These are phyloP conservation scores for Dactylellina drechsleri DNA, from an alignment of 2,329 filamentous ascomycete genomes.

Conservation along the genomic window DNA sequence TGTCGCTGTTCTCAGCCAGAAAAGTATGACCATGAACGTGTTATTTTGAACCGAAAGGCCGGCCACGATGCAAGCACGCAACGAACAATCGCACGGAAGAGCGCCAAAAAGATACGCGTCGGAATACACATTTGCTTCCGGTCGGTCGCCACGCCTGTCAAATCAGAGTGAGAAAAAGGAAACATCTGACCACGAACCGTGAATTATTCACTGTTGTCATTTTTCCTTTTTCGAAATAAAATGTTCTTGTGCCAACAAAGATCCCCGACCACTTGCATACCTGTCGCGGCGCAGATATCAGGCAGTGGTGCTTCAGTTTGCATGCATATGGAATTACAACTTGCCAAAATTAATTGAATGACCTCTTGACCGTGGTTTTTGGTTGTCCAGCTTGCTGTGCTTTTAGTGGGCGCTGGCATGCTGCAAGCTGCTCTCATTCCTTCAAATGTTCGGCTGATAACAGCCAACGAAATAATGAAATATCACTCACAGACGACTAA, in stretches of 20 bases:
- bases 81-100: background rate
- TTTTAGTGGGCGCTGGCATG: constrained; percentile 29
- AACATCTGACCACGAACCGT: constrained; percentile 1
- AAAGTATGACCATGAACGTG: constrained; percentile 21
- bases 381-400: constrained; percentile 13
- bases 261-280: constrained; percentile 46
- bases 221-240: constrained; percentile 32
- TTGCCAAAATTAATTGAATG: constrained; percentile 20
- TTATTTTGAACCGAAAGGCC: background rate
- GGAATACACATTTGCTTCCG: constrained; percentile 12
- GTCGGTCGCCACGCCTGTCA: constrained; percentile 15
- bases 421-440: constrained; percentile 28
- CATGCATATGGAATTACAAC: constrained; percentile 42
- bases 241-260: constrained; percentile 18
- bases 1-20: constrained; percentile 20
- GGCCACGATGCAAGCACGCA: background rate
- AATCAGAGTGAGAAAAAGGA: constrained; percentile 10
- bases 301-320: constrained; percentile 25
- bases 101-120: constrained; percentile 4
- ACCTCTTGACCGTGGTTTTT: constrained; percentile 27
- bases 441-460: constrained; percentile 43
- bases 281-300: constrained; percentile 43
- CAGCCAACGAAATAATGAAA: constrained; percentile 25
- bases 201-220: constrained; percentile 19
- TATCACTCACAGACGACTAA: constrained; percentile 17